Evolutionary conservation across 768 basidiomycete species (phyloP), one percentile per base, ranked within the genome.

Genomic region (Leccinum disarticulatum): DNA sequence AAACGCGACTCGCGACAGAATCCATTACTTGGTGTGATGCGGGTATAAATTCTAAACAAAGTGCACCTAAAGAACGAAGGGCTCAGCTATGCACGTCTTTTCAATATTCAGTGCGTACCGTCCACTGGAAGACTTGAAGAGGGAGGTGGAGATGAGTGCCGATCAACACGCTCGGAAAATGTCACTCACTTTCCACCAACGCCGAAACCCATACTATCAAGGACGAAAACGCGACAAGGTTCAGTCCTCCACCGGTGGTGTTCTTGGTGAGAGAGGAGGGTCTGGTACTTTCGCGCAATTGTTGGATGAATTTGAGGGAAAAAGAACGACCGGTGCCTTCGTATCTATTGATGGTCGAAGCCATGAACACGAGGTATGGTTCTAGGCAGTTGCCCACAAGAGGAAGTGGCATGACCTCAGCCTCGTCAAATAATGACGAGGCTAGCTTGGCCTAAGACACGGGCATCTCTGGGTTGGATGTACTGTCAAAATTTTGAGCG

Each of bases 101-200:
- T 14, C n/a, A 31, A 49, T 9, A 25, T 47, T 19, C 17, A 50
- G 33, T 36, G 41, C 76, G 47, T 49, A 85, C 83, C 74, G 71
- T 82, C 78, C 53, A 82, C 74, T 60, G 80, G 79, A 22, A 81
- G 65, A 57, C 79, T 80, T 13, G 56, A 59, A 55, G 25, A 4
- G 2, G 17, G 41, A 17, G 14, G 7, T n/a, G 11, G 35, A 17
- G 17, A 63, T 63, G 64, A 66, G 46, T 22, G 66, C 14, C 64
- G 64, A 7, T 69, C 49, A 72, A 66, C 50, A 31, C 27, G 19
- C 50, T 43, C 27, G 36, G 22, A 19, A 52, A 35, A 41, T 58
- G 63, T 66, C 51, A 68, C 83, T 58, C 66, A 77, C 79, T 83
- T 80, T 67, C 83, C 82, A 54, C 82, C 81, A 10, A 82, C 66